Base-by-base conservation (phyloP, 2,329 filamentous ascomycete species). In the Verticillium longisporum region DNA sequence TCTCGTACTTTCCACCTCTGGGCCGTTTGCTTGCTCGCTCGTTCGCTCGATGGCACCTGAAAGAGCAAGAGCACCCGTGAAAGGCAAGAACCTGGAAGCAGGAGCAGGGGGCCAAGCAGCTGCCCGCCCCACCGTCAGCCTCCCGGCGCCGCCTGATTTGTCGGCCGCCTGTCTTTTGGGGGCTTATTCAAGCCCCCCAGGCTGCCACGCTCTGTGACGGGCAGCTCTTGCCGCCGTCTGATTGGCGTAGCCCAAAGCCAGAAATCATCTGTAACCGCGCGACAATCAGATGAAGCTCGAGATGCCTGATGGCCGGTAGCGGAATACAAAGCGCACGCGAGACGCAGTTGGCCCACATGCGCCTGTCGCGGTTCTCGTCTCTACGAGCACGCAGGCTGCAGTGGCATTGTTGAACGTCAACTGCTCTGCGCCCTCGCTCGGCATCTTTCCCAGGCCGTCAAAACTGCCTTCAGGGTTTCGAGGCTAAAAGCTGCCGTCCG, bases 211-310 rank as follows among this genome's bases (percentile, higher is more conserved):
- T 50, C 21, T 50, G 45, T 50, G 45, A 50, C 45, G n/a, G 45
- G n/a, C 45, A 50, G 45, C n/a, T 50, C 45, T 41, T 58, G 37
- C 56, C 15, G 37, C 37, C n/a, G 56, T 58, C 21, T 58, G 56
- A 50, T 58, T 58, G 56, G 56, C 21, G 21, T 6, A 18, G 15
- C 13, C n/a, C 11, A 32, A 50, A 50, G 45, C 45, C 45, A 26
- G 45, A 26, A 13, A 50, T 50, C n/a, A 58, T 10, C 26, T 61
- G 59, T 61, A 61, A 58, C 59, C 59, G 59, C 59, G 59, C 59
- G 59, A 61, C 59, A 61, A 55, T 37, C 59, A 50, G 45, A 50
- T 50, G 45, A 50, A 50, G 45, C 45, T 50, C 45, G 45, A 26
- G 18, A 50, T 50, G 45, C 45, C 13, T 50, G 45, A 50, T 50